Evolutionary conservation across 805 yeast species (phyloP), one percentile per base, ranked within the genome.

Genomic region (Allodekkera sacchari): DNA sequence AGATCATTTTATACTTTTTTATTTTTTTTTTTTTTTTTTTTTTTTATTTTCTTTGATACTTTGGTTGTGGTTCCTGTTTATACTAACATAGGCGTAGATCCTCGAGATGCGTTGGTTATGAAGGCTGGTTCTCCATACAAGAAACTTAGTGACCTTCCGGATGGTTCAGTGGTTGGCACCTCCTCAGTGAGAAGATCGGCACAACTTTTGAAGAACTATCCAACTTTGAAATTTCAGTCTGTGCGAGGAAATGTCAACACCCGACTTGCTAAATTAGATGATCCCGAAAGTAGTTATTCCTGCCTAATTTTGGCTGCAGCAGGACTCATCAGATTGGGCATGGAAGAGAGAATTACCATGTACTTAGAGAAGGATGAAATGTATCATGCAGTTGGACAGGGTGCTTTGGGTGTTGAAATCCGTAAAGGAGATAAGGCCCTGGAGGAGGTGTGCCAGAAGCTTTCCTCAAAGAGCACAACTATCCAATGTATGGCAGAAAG

Each of bases 381-480:
- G 95, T 81, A 77, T 52, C 83, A 89, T 53, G 96, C 98, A 1
- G 96, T 92, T 28, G 98, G 98, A n/a, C 98, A 92, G 62, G 98
- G 98, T 41, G 97, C 97, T 1, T 59, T 92, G 27, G 98, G 97
- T 13, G 63, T 92, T 18, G 98, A 92, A 60, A 83, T 89, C 43
- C 71, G 94, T 46, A 68, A 68, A 36, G 71, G 68, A 37, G 95
- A 92, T 55, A 48, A 55, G 5, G 60, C 63, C 30, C 71, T 83
- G 57, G 61, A 61, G 44, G 56, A 66, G 34, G 64, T 88, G 13
- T 70, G 94, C 44, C 55, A 66, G 12, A 64, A 71, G 35, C 73
- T 89, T 38, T 78, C 77, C 44, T 78, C 87, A 53, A 54, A 61
- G 26, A 66, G 73, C 5, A 68, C 94, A 3, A 71, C 87, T 1